A percentile compares a stretch with the other conserved stretches of the same genome.
Evolutionary conservation across 1,139 yeast genomes (phyloP).

Genomic region (Debaryomycetaceae sp.): DNA sequence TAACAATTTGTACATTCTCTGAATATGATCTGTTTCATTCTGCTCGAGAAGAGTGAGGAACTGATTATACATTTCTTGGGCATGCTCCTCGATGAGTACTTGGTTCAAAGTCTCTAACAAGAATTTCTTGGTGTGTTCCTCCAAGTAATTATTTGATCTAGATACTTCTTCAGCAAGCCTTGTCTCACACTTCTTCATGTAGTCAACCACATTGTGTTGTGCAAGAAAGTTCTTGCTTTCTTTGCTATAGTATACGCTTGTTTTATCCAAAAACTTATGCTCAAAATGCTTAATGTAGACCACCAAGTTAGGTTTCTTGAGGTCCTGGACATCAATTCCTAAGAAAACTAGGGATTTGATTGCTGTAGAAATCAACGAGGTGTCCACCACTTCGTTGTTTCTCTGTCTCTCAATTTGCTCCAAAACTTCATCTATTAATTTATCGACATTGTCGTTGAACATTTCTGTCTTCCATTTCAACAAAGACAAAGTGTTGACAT

Average conservation of each 20-base stretch:
- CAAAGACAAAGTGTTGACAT: slow-evolving; percentile 83
- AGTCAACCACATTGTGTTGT: slow-evolving; percentile 82
- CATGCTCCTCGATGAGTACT: slow-evolving; percentile 76
- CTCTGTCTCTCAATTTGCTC: slow-evolving; percentile 75
- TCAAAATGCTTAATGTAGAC: slow-evolving; percentile 84
- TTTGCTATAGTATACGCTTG: slow-evolving; percentile 65
- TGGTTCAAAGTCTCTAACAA: slow-evolving; percentile 72
- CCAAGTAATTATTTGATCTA: slow-evolving; percentile 74
- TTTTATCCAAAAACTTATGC: slow-evolving; percentile 66
- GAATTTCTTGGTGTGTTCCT: slow-evolving; percentile 79
- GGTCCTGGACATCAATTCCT: slow-evolving; percentile 76
- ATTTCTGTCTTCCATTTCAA: slow-evolving; percentile 85
- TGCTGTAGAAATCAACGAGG: slow-evolving; percentile 65
- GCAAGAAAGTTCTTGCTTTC: slow-evolving; percentile 69
- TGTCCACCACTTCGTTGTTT: slow-evolving; percentile 71
- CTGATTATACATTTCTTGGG: slow-evolving; percentile 72
- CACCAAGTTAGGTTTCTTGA: slow-evolving; percentile 77
- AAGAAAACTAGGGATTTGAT: slow-evolving; percentile 78
- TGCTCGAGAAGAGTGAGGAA: slow-evolving; percentile 71
- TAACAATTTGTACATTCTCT: slow-evolving; percentile 73
- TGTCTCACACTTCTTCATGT: slow-evolving; percentile 80
- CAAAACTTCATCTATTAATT: slow-evolving; percentile 67
- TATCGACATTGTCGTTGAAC: slow-evolving; percentile 63
- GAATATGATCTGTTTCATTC: slow-evolving; percentile 72
- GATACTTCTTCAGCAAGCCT: slow-evolving; percentile 80